phyloP scores from a whole-genome alignment of 176 grass and related monocot species.

The Oryza longistaminata region DNA sequence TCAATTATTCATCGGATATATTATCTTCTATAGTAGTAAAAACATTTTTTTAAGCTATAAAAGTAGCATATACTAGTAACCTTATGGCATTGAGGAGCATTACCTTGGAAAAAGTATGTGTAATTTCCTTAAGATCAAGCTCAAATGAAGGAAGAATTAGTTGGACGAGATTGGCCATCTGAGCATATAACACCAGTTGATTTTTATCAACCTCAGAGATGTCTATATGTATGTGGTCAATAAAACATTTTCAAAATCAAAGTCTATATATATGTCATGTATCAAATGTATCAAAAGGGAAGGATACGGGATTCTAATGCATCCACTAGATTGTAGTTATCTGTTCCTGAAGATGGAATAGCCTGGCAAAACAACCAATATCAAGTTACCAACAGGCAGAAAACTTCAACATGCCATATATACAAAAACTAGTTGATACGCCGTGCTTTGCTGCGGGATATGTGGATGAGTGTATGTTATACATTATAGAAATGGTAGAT shows the following conservation, averaged over 20 bases:
- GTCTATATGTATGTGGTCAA: slow-evolving; percentile 58
- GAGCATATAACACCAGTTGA: slow-evolving; percentile 85
- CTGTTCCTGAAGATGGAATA: slow-evolving; percentile 63
- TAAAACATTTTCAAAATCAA: slow-evolving; percentile 22
- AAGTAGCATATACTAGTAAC: not conserved
- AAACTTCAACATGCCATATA: not conserved
- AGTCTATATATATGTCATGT: not conserved
- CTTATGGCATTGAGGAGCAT: slow-evolving; percentile 20
- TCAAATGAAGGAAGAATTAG: slow-evolving; percentile 68
- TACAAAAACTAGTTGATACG: too few relatives aligned
- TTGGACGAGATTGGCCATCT: slow-evolving; percentile 88
- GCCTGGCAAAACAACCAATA: slow-evolving; percentile 49
- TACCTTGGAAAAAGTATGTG: slow-evolving; percentile 89
- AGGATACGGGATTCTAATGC: slow-evolving; percentile 92
- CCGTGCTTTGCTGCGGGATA: too few relatives aligned
- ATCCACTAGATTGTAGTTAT: slow-evolving; percentile 72
- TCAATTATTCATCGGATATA: too few relatives aligned
- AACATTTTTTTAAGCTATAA: not conserved
- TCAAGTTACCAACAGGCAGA: slow-evolving; percentile 17
- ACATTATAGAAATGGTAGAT: too few relatives aligned
- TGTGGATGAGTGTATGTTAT: too few relatives aligned
- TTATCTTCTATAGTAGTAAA: not conserved
- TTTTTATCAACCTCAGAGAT: slow-evolving; percentile 67
- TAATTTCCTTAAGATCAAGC: slow-evolving; percentile 75
- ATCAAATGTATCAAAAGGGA: slow-evolving; percentile 22